These are phyloP conservation scores for Crithidia expoeki DNA, from an alignment of 208 protist species.

Conservation along the genomic window DNA sequence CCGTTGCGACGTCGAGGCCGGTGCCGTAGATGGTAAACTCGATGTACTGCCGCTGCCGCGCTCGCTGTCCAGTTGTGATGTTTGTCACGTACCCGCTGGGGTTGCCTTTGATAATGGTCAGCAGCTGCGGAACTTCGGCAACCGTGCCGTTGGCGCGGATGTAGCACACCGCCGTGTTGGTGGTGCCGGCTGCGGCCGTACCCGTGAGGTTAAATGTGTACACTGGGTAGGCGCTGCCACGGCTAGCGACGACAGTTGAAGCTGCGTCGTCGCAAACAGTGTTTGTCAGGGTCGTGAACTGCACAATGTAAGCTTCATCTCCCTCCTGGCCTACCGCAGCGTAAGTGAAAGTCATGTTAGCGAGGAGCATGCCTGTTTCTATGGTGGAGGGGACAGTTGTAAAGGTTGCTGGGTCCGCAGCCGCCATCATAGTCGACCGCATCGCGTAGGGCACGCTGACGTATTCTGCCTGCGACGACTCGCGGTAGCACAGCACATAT, in stretches of 20 bases:
- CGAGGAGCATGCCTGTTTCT: conserved; percentile 57
- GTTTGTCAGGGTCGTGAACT: conserved; percentile 61
- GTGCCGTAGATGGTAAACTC: conserved; percentile 61
- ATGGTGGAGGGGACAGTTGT: conserved; percentile 54
- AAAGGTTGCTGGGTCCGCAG: conserved; percentile 63
- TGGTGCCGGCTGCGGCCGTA: conserved; percentile 25
- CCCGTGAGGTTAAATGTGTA: conserved; percentile 68
- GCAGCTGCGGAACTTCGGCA: conserved; percentile 83
- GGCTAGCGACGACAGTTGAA: conserved; percentile 38
- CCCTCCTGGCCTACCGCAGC: conserved; percentile 34
- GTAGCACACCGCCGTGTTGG: conserved; percentile 79
- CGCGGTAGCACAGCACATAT: conserved; percentile 84
- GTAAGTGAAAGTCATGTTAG: conserved; percentile 62
- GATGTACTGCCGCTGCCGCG: conserved; percentile 78
- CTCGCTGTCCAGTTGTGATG: conserved; percentile 17
- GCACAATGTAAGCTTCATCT: conserved; percentile 80
- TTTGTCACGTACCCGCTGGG: conserved; percentile 73
- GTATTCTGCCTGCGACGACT: conserved; percentile 73
- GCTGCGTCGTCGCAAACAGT: conserved; percentile 66
- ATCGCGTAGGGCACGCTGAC: conserved; percentile 58
- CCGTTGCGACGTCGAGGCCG: conserved; percentile 41
- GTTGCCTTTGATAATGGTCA: conserved; percentile 60
- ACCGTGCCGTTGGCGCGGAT: conserved; percentile 65
- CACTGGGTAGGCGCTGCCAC: conserved; percentile 45
- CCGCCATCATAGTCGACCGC: conserved; percentile 16